A percentile compares a stretch with the other conserved stretches of the same genome.
phyloP scores from a whole-genome alignment of 1,284 basidiomycete genomes.

The Trichosporon sp. region DNA sequence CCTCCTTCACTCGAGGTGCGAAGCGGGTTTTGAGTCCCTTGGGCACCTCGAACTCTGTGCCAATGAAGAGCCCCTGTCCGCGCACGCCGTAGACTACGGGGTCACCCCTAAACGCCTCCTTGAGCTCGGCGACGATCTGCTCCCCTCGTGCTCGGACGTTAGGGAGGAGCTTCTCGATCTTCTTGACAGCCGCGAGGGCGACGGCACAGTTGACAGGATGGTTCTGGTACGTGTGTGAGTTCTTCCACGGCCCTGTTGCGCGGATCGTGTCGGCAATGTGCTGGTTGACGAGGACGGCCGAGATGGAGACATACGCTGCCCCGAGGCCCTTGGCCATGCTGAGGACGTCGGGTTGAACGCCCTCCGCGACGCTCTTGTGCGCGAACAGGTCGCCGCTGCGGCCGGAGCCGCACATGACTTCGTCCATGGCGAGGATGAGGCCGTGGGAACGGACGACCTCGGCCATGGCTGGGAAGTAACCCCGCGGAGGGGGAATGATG shows the following conservation, averaged over 20 bases:
- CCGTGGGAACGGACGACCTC: constrained; percentile 76
- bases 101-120: constrained; percentile 17
- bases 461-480: constrained; percentile 60
- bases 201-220: constrained; percentile 71
- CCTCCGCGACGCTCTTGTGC: constrained; percentile 53
- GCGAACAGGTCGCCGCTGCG: constrained; percentile 68
- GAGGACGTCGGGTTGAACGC: constrained; percentile 64
- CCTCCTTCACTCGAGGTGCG: constrained; percentile 26
- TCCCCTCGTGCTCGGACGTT: constrained; percentile 26
- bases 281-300: constrained; percentile 64
- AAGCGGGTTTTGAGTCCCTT: constrained; percentile 22
- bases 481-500: constrained; percentile 32
- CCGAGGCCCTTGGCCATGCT: constrained; percentile 82
- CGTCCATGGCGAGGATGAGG: constrained; percentile 75
- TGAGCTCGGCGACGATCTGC: constrained; percentile 23
- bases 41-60: constrained; percentile 28
- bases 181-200: constrained; percentile 68
- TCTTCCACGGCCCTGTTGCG: constrained; percentile 53
- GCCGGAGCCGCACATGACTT: constrained; percentile 80
- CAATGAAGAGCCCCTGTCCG: constrained; percentile 56
- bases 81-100: constrained; percentile 24
- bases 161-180: constrained; percentile 57
- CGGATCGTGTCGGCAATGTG: constrained; percentile 63
- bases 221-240: constrained; percentile 80
- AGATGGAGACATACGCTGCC: constrained; percentile 75